Percentiles rank a stretch among this genome's conserved stretches.
phyloP scores from a whole-genome alignment of 371 early-diverging fungal genomes.

The Phascolomyces articulosus region DNA sequence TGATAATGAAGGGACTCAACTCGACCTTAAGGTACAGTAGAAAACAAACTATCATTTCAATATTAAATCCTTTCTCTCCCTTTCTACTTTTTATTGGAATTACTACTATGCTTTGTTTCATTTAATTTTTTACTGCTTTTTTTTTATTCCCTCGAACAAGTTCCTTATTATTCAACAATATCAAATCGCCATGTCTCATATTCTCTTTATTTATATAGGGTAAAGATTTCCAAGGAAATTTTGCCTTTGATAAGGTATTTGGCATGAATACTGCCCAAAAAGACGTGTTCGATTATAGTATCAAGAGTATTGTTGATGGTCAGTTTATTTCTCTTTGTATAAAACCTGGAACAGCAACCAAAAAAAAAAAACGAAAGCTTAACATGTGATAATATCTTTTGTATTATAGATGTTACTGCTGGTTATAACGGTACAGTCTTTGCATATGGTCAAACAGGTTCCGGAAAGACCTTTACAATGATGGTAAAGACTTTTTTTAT shows the following conservation, averaged over 20 bases:
- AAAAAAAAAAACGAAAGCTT: not conserved
- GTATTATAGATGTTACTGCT: conserved; percentile 68
- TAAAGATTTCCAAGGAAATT: conserved; percentile 82
- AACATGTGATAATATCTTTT: not conserved
- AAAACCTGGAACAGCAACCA: not conserved
- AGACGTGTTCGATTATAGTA: conserved; percentile 88
- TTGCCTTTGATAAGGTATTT: conserved; percentile 91
- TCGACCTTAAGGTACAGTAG: conserved; percentile 77
- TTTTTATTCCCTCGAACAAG: no score
- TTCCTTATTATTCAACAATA: no score
- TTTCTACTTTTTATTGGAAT: no score
- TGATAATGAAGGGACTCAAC: conserved; percentile 78
- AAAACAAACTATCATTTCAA: no score
- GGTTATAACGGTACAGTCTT: conserved; percentile 97
- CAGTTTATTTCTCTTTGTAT: conserved; percentile 8
- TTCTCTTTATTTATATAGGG: conserved; percentile 49
- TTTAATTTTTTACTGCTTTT: not conserved
- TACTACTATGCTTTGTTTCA: not conserved
- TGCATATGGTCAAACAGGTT: conserved; percentile 97
- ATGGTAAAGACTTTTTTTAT: conserved; percentile 65
- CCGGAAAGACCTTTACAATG: conserved; percentile 99
- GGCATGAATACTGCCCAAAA: conserved; percentile 82
- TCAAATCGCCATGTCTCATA: no score
- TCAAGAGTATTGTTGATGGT: conserved; percentile 91
- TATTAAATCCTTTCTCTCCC: no score